Conservation (phyloP, 2,329 filamentous ascomycete genomes). For the Aspergillaceae sp. region DNA sequence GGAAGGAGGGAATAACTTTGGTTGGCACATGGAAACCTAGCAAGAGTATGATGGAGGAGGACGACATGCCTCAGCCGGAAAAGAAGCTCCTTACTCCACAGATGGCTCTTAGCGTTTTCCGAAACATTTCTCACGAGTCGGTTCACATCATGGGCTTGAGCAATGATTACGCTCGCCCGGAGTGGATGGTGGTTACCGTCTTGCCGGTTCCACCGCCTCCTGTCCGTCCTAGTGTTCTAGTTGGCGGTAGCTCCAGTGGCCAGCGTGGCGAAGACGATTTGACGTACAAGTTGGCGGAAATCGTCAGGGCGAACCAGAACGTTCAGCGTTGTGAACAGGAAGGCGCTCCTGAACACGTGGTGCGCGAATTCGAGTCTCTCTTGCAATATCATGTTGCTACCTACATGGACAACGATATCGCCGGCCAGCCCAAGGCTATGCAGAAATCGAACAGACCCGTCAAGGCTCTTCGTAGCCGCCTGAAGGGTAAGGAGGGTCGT, state of each 20-base stretch:
- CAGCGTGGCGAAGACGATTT: conserved; percentile 96
- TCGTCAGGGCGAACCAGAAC: conserved; percentile 94
- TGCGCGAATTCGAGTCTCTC: conserved; percentile 80
- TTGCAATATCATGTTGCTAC: conserved; percentile 98
- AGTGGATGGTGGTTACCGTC: conserved; percentile 97
- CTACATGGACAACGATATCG: conserved; percentile 99
- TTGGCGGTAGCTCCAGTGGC: conserved; percentile 87
- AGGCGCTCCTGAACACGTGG: conserved; percentile 83
- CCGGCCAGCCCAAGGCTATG: conserved; percentile 83
- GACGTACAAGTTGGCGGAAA: conserved; percentile 98
- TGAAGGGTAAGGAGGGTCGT: conserved; percentile 99
- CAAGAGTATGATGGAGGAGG: conserved; percentile 63
- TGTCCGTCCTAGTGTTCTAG: conserved; percentile 91
- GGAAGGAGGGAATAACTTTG: conserved; percentile 76
- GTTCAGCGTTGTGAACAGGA: conserved; percentile 85
- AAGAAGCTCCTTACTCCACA: conserved; percentile 76
- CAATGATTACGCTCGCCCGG: conserved; percentile 86
- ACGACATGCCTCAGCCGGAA: conserved; percentile 58
- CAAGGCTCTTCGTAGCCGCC: conserved; percentile 89
- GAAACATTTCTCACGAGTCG: conserved; percentile 72
- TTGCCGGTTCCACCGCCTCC: conserved; percentile 91
- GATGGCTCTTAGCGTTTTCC: conserved; percentile 77
- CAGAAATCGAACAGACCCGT: conserved; percentile 96
- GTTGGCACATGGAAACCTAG: conserved; percentile 64
- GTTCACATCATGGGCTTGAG: conserved; percentile 83